These are phyloP conservation scores for Grosmannia huntii DNA, from an alignment of 2,329 filamentous ascomycete genomes.

Conservation along the genomic window DNA sequence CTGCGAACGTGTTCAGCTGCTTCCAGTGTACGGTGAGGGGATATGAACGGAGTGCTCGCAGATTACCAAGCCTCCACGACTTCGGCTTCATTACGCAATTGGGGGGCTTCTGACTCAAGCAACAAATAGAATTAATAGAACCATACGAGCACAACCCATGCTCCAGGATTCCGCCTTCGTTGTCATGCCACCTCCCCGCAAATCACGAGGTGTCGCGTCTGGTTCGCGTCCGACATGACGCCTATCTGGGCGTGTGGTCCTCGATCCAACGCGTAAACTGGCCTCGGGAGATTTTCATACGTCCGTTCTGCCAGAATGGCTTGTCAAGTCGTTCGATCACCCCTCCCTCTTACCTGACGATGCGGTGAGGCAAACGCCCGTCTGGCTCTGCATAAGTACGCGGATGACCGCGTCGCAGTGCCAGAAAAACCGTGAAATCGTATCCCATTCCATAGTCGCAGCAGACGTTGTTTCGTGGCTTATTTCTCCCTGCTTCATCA, in stretches of 20 bases:
- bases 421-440: not conserved
- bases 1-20: too few species aligned
- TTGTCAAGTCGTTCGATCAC: not conserved
- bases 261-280: not conserved
- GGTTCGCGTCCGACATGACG: not conserved
- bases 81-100: not conserved
- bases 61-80: too few species aligned
- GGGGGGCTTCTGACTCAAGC: not conserved
- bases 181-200: not conserved
- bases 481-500: not conserved
- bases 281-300: not conserved
- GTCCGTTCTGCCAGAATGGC: not conserved
- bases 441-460: not conserved
- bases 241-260: not conserved
- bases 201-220: not conserved
- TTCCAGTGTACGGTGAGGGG: too few species aligned
- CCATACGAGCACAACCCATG: not conserved
- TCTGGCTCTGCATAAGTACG: not conserved
- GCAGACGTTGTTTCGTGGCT: not conserved
- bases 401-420: not conserved
- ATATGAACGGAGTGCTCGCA: too few species aligned
- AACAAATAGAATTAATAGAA: not conserved
- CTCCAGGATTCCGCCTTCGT: not conserved
- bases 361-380: not conserved
- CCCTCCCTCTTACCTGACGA: not conserved